Conservation (phyloP, 345 rosid species). For the Capsella bursapastoris region DNA sequence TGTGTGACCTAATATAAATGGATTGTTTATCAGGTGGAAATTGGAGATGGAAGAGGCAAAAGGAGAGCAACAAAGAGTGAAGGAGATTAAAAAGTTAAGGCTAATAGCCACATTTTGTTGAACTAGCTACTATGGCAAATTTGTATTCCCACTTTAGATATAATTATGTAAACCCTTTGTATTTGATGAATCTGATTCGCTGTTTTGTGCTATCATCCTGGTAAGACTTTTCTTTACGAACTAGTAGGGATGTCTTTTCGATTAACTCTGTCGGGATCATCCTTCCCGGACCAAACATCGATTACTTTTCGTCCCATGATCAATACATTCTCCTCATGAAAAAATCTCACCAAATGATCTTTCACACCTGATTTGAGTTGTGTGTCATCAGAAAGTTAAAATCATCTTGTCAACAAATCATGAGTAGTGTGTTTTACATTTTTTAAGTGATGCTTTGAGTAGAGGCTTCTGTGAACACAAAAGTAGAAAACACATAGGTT, state of each 20-base stretch:
- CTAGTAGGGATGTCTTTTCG: neutral
- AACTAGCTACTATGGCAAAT: neutral
- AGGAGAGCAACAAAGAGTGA: neutral
- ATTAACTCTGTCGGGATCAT: neutral
- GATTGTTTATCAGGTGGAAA: neutral
- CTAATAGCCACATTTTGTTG: neutral
- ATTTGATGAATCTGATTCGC: too few species aligned
- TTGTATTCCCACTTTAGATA: neutral
- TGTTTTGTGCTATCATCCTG: too few species aligned
- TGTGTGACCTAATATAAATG: conserved; percentile 5
- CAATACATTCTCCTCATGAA: neutral
- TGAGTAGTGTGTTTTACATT: neutral
- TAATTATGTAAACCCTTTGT: too few species aligned
- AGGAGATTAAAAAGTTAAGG: neutral
- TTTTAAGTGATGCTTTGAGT: neutral
- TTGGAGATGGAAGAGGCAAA: neutral
- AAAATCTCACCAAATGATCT: neutral
- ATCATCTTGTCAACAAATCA: neutral
- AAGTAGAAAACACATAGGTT: neutral
- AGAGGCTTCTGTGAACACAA: neutral
- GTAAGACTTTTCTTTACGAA: conserved; percentile 14
- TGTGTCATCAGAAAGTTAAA: neutral
- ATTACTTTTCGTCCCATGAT: neutral
- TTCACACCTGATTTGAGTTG: neutral
- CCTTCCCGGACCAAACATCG: neutral